A percentile compares a stretch with the other conserved stretches of the same genome.
phyloP scores from a whole-genome alignment of 2,329 filamentous ascomycete genomes.

The Blumeria hordei region DNA sequence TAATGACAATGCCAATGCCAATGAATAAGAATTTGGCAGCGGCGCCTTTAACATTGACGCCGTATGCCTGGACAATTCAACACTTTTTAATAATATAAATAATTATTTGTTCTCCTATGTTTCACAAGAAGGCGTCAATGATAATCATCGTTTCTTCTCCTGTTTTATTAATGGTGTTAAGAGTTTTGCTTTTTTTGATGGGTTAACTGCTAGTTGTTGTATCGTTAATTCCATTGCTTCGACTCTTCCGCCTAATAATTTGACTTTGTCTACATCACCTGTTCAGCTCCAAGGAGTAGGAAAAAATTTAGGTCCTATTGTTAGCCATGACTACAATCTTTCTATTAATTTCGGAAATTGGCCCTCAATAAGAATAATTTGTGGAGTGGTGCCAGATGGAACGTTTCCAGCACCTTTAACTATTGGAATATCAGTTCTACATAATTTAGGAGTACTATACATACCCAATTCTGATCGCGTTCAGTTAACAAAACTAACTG shows the following conservation, averaged over 20 bases:
- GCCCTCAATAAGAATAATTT: background rate
- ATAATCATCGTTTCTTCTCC: background rate
- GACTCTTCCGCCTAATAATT: background rate
- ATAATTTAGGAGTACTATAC: slow-evolving; percentile 1
- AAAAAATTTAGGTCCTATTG: background rate
- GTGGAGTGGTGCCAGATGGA: background rate
- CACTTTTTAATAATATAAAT: background rate
- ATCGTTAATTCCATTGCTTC: background rate
- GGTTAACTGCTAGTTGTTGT: background rate
- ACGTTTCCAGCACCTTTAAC: slow-evolving; percentile 1
- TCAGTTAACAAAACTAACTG: background rate
- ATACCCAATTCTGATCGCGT: background rate
- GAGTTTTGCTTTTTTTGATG: background rate
- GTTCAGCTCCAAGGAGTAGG: background rate
- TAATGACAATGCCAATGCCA: background rate
- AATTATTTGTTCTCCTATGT: background rate
- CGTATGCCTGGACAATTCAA: background rate
- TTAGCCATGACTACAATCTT: background rate
- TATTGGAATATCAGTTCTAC: background rate
- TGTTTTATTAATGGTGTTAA: background rate
- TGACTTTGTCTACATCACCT: background rate
- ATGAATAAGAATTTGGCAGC: background rate
- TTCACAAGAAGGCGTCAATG: background rate
- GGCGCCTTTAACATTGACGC: background rate
- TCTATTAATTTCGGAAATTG: background rate